These are phyloP conservation scores for Rossbeevera mucosa DNA, from an alignment of 768 basidiomycete genomes.

Conservation along the genomic window DNA sequence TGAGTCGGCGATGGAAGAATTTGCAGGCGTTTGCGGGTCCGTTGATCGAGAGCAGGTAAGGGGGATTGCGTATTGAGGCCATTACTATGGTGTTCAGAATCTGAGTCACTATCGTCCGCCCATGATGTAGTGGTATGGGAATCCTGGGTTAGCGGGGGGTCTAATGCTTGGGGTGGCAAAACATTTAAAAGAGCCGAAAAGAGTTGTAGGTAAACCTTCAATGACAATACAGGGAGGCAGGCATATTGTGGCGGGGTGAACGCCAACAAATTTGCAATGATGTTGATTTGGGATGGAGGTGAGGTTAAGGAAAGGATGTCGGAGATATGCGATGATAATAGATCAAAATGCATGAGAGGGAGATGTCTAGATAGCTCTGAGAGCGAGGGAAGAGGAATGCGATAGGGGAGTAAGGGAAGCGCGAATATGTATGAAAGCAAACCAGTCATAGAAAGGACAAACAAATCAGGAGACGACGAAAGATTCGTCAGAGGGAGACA, in stretches of 20 bases:
- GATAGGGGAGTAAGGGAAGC: slow-evolving; percentile 75
- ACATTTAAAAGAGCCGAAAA: slow-evolving; percentile 46
- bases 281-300: slow-evolving; percentile 42
- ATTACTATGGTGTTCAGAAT: slow-evolving; percentile 32
- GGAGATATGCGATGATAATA: slow-evolving; percentile 28
- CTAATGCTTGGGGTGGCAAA: slow-evolving; percentile 51
- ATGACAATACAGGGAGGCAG: slow-evolving; percentile 39
- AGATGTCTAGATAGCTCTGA: slow-evolving; percentile 60
- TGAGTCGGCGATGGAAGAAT: slow-evolving; percentile 51
- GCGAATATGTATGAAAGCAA: slow-evolving; percentile 58
- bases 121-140: slow-evolving; percentile 10
- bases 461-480: slow-evolving; percentile 31
- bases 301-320: slow-evolving; percentile 31
- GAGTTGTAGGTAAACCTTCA: slow-evolving; percentile 53
- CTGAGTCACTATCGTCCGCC: slow-evolving; percentile 38
- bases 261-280: slow-evolving; percentile 67
- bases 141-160: slow-evolving; percentile 34
- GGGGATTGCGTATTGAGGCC: slow-evolving; percentile 32
- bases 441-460: slow-evolving; percentile 32
- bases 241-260: slow-evolving; percentile 63
- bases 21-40: slow-evolving; percentile 62
- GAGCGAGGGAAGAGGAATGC: slow-evolving; percentile 57
- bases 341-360: slow-evolving; percentile 44
- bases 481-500: slow-evolving; percentile 20
- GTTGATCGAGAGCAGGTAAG: slow-evolving; percentile 47